A percentile compares a stretch with the other conserved stretches of the same genome.
These are phyloP conservation scores for Psilocybe subaeruginosa DNA, from an alignment of 768 basidiomycete species.

Conservation along the genomic window DNA sequence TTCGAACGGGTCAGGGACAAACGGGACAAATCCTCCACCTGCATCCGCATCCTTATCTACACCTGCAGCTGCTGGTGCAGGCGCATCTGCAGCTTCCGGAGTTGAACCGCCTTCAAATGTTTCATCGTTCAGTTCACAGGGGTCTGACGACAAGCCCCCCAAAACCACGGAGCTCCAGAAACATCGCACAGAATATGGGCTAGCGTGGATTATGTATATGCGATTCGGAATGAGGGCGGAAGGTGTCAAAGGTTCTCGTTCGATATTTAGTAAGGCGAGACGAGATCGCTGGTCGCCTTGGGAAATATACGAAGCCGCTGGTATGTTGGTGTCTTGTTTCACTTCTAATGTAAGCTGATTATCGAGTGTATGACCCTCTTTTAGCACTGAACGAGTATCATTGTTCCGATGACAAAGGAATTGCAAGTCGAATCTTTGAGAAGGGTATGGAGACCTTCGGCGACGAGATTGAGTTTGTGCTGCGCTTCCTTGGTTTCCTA, in stretches of 20 bases:
- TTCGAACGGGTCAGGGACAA: conserved; percentile 3
- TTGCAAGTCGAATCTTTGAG: conserved; percentile 93
- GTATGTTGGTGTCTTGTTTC: conserved; percentile 40
- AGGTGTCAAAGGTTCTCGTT: conserved; percentile 78
- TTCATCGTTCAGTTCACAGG: conserved; percentile 43
- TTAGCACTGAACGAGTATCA: conserved; percentile 95
- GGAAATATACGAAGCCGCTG: conserved; percentile 94
- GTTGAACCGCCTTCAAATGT: conserved; percentile 25
- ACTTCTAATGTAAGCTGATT: background rate
- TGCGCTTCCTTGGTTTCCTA: conserved; percentile 90
- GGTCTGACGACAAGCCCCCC: conserved; percentile 53
- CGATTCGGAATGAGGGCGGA: conserved; percentile 88
- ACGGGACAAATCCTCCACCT: background rate
- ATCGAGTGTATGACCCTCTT: background rate
- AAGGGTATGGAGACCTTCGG: conserved; percentile 85
- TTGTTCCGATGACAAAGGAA: conserved; percentile 72
- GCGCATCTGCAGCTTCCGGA: background rate
- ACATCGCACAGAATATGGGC: conserved; percentile 69
- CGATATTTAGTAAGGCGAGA: conserved; percentile 81
- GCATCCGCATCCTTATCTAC: background rate
- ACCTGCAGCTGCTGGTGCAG: no score
- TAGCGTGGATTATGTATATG: conserved; percentile 92
- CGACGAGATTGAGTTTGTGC: conserved; percentile 82
- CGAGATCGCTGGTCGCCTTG: conserved; percentile 78
- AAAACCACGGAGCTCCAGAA: conserved; percentile 60